Percentiles rank a stretch among this genome's conserved stretches.
Conservation (phyloP, 2,329 filamentous ascomycete genomes). For the Venturia nashicola region DNA sequence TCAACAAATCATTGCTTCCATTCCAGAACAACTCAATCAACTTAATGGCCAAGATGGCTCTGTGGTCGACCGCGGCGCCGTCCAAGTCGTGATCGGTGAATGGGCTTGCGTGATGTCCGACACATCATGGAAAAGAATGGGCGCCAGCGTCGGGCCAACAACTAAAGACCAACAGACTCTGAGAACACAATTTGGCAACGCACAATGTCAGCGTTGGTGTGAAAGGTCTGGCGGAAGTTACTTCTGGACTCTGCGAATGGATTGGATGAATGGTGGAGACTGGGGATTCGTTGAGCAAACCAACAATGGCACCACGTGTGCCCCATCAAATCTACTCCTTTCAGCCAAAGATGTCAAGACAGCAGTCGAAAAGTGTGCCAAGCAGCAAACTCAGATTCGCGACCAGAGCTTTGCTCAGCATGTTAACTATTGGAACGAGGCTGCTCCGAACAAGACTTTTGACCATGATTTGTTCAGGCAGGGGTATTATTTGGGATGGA, state of each 20-base stretch:
- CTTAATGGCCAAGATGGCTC: slow-evolving; percentile 36
- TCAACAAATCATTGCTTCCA: slow-evolving; percentile 37
- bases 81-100: slow-evolving; percentile 43
- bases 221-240: slow-evolving; percentile 38
- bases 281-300: slow-evolving; percentile 47
- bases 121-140: slow-evolving; percentile 32
- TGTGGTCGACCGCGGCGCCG: slow-evolving; percentile 37
- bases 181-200: slow-evolving; percentile 34
- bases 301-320: slow-evolving; percentile 30
- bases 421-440: slow-evolving; percentile 38
- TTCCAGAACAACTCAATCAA: slow-evolving; percentile 30
- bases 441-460: slow-evolving; percentile 15
- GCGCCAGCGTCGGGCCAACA: slow-evolving; percentile 13
- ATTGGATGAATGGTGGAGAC: slow-evolving; percentile 49
- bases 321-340: slow-evolving; percentile 28
- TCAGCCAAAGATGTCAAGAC: slow-evolving; percentile 23
- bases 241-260: slow-evolving; percentile 51
- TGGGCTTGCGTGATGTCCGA: slow-evolving; percentile 45
- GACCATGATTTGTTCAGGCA: background rate
- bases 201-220: slow-evolving; percentile 37
- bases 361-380: slow-evolving; percentile 22
- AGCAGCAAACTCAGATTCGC: slow-evolving; percentile 18
- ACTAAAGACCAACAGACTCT: slow-evolving; percentile 23
- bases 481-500: slow-evolving; percentile 1
- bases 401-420: slow-evolving; percentile 26